Evolutionary conservation across 2,329 filamentous ascomycete species (phyloP).

Genomic region (Tolypocladium inflatum): DNA sequence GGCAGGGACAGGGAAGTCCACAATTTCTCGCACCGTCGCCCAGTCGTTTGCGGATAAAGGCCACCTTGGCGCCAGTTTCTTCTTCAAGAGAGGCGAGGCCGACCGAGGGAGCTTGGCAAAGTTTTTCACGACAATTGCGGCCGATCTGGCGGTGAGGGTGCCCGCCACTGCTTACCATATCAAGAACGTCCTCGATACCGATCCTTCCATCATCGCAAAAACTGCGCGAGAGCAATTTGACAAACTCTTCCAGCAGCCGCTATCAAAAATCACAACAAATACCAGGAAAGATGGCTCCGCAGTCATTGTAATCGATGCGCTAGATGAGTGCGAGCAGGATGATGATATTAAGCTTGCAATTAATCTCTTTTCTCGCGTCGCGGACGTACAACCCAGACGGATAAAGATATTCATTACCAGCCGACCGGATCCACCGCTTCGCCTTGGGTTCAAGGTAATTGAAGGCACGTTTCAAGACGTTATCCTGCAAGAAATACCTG

Average conservation of each 20-base stretch:
- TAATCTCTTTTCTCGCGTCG: constrained; percentile 15
- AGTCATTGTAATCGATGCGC: constrained; percentile 25
- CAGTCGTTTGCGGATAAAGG: constrained; percentile 2
- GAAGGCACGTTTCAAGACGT: constrained; percentile 12
- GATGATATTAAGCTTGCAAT: constrained; percentile 21
- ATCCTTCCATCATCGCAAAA: no score
- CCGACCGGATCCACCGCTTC: constrained; percentile 28
- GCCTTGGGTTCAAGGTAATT: constrained; percentile 22
- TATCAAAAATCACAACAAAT: constrained; percentile 7
- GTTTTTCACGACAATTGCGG: constrained; percentile 30
- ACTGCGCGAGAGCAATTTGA: constrained; percentile 33
- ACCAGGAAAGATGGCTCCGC: not conserved
- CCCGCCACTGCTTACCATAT: constrained; percentile 17
- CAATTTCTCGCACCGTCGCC: constrained; percentile 22
- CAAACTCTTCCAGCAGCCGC: constrained; percentile 25
- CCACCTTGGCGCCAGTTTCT: constrained; percentile 28
- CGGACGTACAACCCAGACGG: no score
- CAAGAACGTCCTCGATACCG: no score
- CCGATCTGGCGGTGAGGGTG: constrained; percentile 17
- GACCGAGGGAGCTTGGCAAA: constrained; percentile 23
- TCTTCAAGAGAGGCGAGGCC: constrained; percentile 32
- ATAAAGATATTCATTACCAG: constrained; percentile 36
- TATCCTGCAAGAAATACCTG: constrained; percentile 24
- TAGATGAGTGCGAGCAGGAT: constrained; percentile 17
- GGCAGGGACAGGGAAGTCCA: constrained; percentile 30